Conservation (phyloP, 2,329 filamentous ascomycete species). For the Immersiporthe knoxdaviesiana region DNA sequence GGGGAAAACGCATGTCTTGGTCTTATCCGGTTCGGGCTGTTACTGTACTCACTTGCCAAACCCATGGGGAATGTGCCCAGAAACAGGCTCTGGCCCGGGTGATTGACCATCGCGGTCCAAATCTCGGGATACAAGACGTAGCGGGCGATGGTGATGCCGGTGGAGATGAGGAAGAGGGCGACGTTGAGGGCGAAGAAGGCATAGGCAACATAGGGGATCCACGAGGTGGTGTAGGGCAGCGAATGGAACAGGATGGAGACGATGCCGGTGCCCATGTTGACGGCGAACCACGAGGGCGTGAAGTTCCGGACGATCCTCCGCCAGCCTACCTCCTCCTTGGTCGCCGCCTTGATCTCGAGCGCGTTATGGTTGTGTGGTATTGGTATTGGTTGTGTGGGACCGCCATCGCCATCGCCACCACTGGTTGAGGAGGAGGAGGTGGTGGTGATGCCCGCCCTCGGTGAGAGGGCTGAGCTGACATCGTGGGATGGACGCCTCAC, state of each 20-base stretch:
- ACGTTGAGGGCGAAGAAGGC: slow-evolving; percentile 61
- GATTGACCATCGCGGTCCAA: slow-evolving; percentile 62
- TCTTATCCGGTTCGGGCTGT: background rate
- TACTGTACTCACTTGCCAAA: slow-evolving; percentile 9
- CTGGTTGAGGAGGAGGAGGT: background rate
- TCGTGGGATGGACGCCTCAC: background rate
- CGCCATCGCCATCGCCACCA: background rate
- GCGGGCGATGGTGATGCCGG: slow-evolving; percentile 54
- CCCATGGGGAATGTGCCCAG: slow-evolving; percentile 49
- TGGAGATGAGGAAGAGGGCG: slow-evolving; percentile 55
- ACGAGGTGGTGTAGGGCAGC: slow-evolving; percentile 58
- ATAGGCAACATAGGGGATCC: slow-evolving; percentile 58
- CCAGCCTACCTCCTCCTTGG: slow-evolving; percentile 36
- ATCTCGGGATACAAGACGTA: slow-evolving; percentile 65
- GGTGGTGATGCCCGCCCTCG: background rate
- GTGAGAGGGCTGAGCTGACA: background rate
- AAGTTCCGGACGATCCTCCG: slow-evolving; percentile 47
- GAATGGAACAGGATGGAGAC: slow-evolving; percentile 60
- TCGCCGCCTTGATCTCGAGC: slow-evolving; percentile 23
- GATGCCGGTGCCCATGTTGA: slow-evolving; percentile 68
- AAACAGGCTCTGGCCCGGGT: slow-evolving; percentile 66
- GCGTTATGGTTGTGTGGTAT: background rate
- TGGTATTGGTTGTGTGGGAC: background rate
- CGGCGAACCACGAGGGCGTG: slow-evolving; percentile 54
- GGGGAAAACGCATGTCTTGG: background rate